phyloP scores from a whole-genome alignment of 768 basidiomycete genomes.

The Clitopilus passeckerianus region DNA sequence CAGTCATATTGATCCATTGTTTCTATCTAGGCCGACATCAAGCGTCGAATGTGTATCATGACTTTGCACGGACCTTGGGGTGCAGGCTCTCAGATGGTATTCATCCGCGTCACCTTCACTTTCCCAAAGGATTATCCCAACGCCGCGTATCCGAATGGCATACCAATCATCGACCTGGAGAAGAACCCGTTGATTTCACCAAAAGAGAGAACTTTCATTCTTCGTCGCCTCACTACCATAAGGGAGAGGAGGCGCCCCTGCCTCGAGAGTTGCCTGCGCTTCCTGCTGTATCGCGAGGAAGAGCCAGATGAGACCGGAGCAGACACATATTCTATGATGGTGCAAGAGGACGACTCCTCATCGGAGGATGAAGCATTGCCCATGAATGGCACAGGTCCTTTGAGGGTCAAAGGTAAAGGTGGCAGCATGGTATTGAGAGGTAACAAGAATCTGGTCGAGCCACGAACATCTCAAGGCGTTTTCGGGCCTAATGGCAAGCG shows the following conservation, averaged over 20 bases:
- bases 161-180: constrained; percentile 78
- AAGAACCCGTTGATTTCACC: constrained; percentile 76
- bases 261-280: constrained; percentile 77
- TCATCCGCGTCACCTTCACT: constrained; percentile 83
- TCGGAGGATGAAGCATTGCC: constrained; percentile 28
- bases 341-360: constrained; percentile 8
- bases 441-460: constrained; percentile 78
- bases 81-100: constrained; percentile 67
- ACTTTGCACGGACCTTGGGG: constrained; percentile 91
- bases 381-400: constrained; percentile 44
- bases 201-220: constrained; percentile 71
- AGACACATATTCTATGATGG: constrained; percentile 54
- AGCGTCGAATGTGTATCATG: constrained; percentile 77
- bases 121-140: constrained; percentile 84
- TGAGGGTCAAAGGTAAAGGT: constrained; percentile 45
- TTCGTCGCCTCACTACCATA: constrained; percentile 69
- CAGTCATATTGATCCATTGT: not conserved
- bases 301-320: not conserved
- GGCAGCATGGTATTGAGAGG: constrained; percentile 38
- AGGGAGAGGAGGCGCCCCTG: constrained; percentile 76
- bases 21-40: constrained; percentile 51
- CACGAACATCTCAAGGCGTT: constrained; percentile 80
- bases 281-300: constrained; percentile 32
- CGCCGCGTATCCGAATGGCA: constrained; percentile 53
- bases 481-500: constrained; percentile 83